These are phyloP conservation scores for Cutaneotrichosporon sp. DNA, from an alignment of 1,284 basidiomycete genomes.

Conservation along the genomic window DNA sequence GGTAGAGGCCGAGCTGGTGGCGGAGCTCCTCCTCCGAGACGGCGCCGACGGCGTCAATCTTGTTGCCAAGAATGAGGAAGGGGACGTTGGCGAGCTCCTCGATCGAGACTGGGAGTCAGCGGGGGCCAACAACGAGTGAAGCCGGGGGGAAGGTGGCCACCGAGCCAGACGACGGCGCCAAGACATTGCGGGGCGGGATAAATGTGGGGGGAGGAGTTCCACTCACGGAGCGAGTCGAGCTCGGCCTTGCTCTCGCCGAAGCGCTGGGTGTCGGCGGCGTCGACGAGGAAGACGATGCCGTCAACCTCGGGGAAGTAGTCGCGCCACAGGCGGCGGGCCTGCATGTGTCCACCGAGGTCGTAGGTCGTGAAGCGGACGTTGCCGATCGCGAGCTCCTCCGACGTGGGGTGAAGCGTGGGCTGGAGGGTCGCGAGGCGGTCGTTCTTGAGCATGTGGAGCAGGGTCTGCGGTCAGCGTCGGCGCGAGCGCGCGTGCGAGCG, in stretches of 20 bases:
- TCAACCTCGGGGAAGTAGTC: slow-evolving; percentile 99
- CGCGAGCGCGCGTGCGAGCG: background rate
- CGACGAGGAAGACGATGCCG: slow-evolving; percentile 97
- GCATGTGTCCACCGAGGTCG: slow-evolving; percentile 96
- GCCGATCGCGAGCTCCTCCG: slow-evolving; percentile 98
- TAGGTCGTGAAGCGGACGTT: slow-evolving; percentile 99
- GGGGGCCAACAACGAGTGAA: background rate
- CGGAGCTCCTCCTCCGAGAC: slow-evolving; percentile 97
- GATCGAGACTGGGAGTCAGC: slow-evolving; percentile 59
- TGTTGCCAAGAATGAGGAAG: slow-evolving; percentile 98
- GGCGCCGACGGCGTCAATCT: slow-evolving; percentile 98
- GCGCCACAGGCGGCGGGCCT: slow-evolving; percentile 98
- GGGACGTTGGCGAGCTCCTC: slow-evolving; percentile 95
- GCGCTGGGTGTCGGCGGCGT: slow-evolving; percentile 94
- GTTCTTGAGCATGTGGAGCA: slow-evolving; percentile 99
- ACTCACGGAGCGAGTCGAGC: slow-evolving; percentile 77
- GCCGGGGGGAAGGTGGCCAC: too few species aligned
- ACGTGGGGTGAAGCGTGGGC: slow-evolving; percentile 99
- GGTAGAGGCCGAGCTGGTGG: slow-evolving; percentile 92
- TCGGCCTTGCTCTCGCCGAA: slow-evolving; percentile 96
- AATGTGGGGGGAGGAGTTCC: background rate
- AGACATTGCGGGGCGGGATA: too few species aligned
- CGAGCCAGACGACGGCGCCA: too few species aligned
- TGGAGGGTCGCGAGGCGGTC: slow-evolving; percentile 97
- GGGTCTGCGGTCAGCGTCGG: slow-evolving; percentile 63